These are phyloP conservation scores for Drechslerella dactyloides DNA, from an alignment of 2,329 filamentous ascomycete species.

Conservation along the genomic window DNA sequence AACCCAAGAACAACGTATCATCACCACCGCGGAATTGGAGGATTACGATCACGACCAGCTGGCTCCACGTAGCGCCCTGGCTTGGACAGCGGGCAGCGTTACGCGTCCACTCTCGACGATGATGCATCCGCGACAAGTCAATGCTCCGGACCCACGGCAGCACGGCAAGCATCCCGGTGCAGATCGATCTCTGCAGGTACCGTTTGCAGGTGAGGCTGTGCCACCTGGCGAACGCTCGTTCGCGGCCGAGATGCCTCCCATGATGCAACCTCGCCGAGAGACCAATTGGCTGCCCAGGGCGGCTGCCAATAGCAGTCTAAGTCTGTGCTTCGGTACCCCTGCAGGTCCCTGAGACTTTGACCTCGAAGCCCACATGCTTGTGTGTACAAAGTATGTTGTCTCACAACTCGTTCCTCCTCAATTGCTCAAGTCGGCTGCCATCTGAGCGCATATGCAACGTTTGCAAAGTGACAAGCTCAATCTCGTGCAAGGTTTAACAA, in stretches of 20 bases:
- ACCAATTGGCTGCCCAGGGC: not conserved
- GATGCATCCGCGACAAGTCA: constrained; percentile 5
- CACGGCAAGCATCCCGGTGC: constrained; percentile 6
- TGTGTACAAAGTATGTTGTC: too few species aligned
- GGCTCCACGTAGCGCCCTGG: constrained; percentile 21
- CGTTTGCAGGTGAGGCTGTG: constrained; percentile 44
- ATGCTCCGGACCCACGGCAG: constrained; percentile 11
- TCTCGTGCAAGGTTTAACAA: too few species aligned
- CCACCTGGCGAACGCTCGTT: constrained; percentile 26
- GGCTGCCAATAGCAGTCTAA: not conserved
- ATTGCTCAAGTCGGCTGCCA: too few species aligned
- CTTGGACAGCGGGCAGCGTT: constrained; percentile 34
- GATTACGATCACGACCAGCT: constrained; percentile 15
- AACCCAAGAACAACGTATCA: not conserved
- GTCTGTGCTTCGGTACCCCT: too few species aligned
- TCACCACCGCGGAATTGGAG: not conserved
- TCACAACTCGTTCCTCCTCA: too few species aligned
- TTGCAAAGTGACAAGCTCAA: too few species aligned
- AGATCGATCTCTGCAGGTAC: constrained; percentile 44
- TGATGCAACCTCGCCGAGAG: not conserved
- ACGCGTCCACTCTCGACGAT: constrained; percentile 33
- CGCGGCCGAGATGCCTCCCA: not conserved
- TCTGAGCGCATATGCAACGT: too few species aligned
- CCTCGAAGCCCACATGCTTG: too few species aligned
- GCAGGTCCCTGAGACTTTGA: too few species aligned